Evolutionary conservation across 2,329 filamentous ascomycete species (phyloP).

Genomic region (Paraphoma sp.): DNA sequence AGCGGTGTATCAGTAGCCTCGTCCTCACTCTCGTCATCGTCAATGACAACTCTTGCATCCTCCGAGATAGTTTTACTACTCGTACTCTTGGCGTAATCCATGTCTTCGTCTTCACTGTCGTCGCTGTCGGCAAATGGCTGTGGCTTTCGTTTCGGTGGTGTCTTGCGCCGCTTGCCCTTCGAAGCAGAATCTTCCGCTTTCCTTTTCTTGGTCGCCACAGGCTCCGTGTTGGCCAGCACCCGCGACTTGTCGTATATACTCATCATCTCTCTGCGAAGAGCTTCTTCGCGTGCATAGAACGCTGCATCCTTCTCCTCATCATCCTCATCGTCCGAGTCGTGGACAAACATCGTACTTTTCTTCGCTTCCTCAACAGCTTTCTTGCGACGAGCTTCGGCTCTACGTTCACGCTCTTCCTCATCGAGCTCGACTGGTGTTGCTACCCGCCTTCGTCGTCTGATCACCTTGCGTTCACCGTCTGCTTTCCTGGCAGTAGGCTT

Average conservation of each 20-base stretch:
- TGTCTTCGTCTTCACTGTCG: slow-evolving; percentile 28
- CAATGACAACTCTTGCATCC: slow-evolving; percentile 20
- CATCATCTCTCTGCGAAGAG: slow-evolving; percentile 64
- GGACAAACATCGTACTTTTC: slow-evolving; percentile 84
- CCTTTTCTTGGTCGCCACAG: slow-evolving; percentile 41
- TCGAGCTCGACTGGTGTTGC: slow-evolving; percentile 64
- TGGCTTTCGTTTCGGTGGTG: slow-evolving; percentile 34
- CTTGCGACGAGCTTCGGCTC: slow-evolving; percentile 66
- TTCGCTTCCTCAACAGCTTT: slow-evolving; percentile 81
- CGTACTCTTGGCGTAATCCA: slow-evolving; percentile 20
- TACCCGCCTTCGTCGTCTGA: slow-evolving; percentile 67
- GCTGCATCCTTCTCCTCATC: slow-evolving; percentile 75
- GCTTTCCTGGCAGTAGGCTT: slow-evolving; percentile 66
- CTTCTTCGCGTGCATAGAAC: slow-evolving; percentile 81
- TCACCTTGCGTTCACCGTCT: slow-evolving; percentile 60
- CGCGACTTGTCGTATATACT: slow-evolving; percentile 54
- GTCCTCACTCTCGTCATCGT: slow-evolving; percentile 36
- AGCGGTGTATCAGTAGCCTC: slow-evolving; percentile 49
- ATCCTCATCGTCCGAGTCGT: slow-evolving; percentile 88
- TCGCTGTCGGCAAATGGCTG: slow-evolving; percentile 40
- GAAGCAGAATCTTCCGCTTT: slow-evolving; percentile 32
- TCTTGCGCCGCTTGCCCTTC: slow-evolving; percentile 41
- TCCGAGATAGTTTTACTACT: slow-evolving; percentile 39
- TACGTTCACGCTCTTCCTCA: slow-evolving; percentile 65
- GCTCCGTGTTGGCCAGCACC: slow-evolving; percentile 52